Evolutionary conservation across 2,329 filamentous ascomycete species (phyloP), one percentile per base, ranked within the genome.

Genomic region (Cordyceps tenuipes): DNA sequence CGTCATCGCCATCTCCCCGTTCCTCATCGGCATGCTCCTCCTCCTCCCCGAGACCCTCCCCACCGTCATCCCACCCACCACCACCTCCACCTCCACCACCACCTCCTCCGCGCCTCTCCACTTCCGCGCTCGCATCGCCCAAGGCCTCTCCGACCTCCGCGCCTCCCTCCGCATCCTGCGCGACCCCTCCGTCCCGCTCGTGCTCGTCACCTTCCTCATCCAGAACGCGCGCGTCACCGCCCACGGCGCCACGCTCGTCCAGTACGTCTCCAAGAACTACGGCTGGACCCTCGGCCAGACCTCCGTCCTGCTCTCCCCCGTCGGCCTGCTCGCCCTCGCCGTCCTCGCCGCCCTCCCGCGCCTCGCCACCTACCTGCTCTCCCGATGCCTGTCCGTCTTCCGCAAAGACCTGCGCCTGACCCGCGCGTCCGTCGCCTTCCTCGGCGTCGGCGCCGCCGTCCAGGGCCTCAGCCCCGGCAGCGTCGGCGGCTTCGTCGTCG

Each of bases 261-360:
- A 78, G 65, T 76, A 75, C 46, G 65, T 79, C 58, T 76, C 74
- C 70, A 77, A 75, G 59, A 67, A 76, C 60, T 78, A 77, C 50
- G 70, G 70, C 53, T 78, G 76, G 76, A 71, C 66, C 21, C 69
- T 79, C 31, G 75, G 72, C 19, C 69, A 77, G 59, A 73, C 71
- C 0, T 76, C 72, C 60, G 69, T 76, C 59, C 67, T 78, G 34
- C 67, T 77, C 8, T 76, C 76, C 1, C 73, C 75, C 0, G 62
- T 75, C 3, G 75, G 76, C 21, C 52, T 78, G 3, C 68, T 76
- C 34, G 72, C 73, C 48, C 67, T 78, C 39, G 56, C 68, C 41
- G 64, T 76, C 36, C 70, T 79, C 19, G 69, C 64, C 4, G 62
- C 66, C 1, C 63, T 78, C 12, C 76, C 76, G 2, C 68, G 66